Base-by-base conservation (phyloP, 257 asterid species). In the Solanum sejunctum region DNA sequence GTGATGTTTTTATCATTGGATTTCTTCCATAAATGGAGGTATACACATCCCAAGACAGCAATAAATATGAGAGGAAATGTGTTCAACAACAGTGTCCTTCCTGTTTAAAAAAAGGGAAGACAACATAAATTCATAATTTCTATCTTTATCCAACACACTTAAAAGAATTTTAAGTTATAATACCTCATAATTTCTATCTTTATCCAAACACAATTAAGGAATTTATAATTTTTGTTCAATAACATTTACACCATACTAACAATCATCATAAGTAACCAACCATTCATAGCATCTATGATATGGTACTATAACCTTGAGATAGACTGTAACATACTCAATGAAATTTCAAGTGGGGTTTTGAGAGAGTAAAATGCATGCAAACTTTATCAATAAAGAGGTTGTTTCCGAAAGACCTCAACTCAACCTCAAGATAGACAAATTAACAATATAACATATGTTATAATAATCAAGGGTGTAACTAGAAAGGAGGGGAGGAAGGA, bases 41-140 rank as follows among this genome's bases (percentile, higher is more conserved):
- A 93, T 69, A 95, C 87, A 75, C 97, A 93, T 21, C 96, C 96
- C 91, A 93, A 84, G 47, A 52, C 91, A 26, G 99, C 97, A 85
- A 95, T 87, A 17, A 93, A 84, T 43, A 95, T 84, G 39, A 93
- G 77, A 56, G 99, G 99, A 60, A 88, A 87, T 12, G 93, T 85
- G 88, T 66, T 94, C 18, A 89, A 43, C 89, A 96, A 82, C 49
- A 84, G 77, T 56, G 84, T 86, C 69, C 91, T 89, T 80, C 98
- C 98, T 94, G 93, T 63, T 63, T 58, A n/a, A 57, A 66, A 66
- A 12, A 6, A 23, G 6, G 41, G 2, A 36, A 36, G 41, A 13
- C 2, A 64, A 13, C 20, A 23, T 23, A 26, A 26, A 64, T 11
- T 63, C 17, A 63, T 63, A 12, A 28, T 66, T 28, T 28, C 13